phyloP scores from a whole-genome alignment of 208 protist species.

The Phytomonas sp. region DNA sequence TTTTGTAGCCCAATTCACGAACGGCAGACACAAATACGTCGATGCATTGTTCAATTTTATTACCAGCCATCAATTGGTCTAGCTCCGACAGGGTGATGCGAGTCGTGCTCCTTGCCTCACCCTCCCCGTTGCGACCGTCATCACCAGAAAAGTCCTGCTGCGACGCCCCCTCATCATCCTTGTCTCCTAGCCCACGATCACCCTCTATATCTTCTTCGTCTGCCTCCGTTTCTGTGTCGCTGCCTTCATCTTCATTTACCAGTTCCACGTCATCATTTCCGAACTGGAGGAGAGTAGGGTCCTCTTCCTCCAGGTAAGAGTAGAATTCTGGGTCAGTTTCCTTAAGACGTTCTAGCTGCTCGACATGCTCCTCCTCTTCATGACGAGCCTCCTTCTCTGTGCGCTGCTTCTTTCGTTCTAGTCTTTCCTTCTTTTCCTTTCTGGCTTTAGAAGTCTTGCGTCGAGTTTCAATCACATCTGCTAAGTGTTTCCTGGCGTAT shows the following conservation, averaged over 20 bases:
- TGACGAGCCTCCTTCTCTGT: slow-evolving; percentile 49
- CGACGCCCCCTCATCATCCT: slow-evolving; percentile 21
- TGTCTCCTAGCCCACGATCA: slow-evolving; percentile 15
- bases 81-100: slow-evolving; percentile 60
- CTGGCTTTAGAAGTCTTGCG: slow-evolving; percentile 80
- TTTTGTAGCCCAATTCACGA: slow-evolving; percentile 64
- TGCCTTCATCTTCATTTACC: slow-evolving; percentile 65
- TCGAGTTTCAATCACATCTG: slow-evolving; percentile 80
- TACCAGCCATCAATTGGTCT: slow-evolving; percentile 23
- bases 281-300: slow-evolving; percentile 82
- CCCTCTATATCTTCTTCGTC: slow-evolving; percentile 49
- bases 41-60: slow-evolving; percentile 43
- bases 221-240: slow-evolving; percentile 68
- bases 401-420: slow-evolving; percentile 65
- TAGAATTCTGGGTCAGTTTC: slow-evolving; percentile 87
- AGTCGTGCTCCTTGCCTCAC: slow-evolving; percentile 1
- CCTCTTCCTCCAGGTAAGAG: slow-evolving; percentile 86
- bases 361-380: slow-evolving; percentile 83
- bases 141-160: slow-evolving; percentile 22
- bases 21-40: slow-evolving; percentile 77
- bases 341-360: slow-evolving; percentile 84
- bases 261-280: slow-evolving; percentile 72
- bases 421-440: slow-evolving; percentile 84
- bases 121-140: not conserved
- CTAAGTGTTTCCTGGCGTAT: slow-evolving; percentile 88